Evolutionary conservation across 1,139 yeast species (phyloP).

Genomic region (Kazachstania sp.): DNA sequence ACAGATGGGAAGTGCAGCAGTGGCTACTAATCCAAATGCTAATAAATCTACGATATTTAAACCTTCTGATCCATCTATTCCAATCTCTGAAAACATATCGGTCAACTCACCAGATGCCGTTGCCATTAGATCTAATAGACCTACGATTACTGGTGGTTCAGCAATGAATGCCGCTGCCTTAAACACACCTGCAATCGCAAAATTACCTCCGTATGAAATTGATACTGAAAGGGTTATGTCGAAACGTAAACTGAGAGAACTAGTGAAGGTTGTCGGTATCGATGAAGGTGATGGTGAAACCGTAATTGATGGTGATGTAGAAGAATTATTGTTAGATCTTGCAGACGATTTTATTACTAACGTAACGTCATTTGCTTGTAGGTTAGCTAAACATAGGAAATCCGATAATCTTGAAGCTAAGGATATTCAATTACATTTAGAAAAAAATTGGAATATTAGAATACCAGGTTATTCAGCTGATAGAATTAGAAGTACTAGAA

Average conservation of each 20-base stretch:
- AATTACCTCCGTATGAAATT: conserved; percentile 74
- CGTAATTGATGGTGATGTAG: conserved; percentile 92
- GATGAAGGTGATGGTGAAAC: conserved; percentile 87
- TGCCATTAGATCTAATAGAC: conserved; percentile 56
- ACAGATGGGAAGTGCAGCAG: conserved; percentile 35
- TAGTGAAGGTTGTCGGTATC: conserved; percentile 72
- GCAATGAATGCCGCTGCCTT: conserved; percentile 59
- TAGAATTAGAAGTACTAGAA: conserved; percentile 76
- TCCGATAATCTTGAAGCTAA: conserved; percentile 80
- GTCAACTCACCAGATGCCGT: conserved; percentile 60
- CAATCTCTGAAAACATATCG: conserved; percentile 60
- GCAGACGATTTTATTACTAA: conserved; percentile 93
- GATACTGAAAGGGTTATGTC: conserved; percentile 80
- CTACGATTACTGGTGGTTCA: conserved; percentile 80
- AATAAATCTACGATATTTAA: conserved; percentile 44
- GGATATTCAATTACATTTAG: conserved; percentile 86
- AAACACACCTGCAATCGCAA: conserved; percentile 68
- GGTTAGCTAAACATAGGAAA: conserved; percentile 88
- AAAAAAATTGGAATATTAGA: conserved; percentile 90
- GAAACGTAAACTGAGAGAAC: conserved; percentile 78
- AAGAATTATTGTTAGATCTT: conserved; percentile 76
- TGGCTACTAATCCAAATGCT: conserved; percentile 27
- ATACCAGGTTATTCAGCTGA: conserved; percentile 91
- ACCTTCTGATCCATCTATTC: conserved; percentile 61
- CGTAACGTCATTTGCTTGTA: conserved; percentile 88